phyloP scores from a whole-genome alignment of 441 rosid species.

The Syzygium syzygioides region DNA sequence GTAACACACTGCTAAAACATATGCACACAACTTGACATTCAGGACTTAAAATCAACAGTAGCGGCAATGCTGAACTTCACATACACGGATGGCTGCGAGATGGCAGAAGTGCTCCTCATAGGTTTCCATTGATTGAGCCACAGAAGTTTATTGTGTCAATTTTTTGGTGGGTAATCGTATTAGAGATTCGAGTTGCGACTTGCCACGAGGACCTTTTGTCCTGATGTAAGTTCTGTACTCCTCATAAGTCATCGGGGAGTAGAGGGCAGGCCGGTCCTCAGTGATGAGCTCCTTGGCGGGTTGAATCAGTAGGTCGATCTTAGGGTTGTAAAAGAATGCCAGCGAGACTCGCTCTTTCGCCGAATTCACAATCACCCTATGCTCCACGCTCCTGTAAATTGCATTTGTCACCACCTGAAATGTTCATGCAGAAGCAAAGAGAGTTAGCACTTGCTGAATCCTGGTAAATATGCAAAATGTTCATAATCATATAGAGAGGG shows the following conservation, averaged over 20 bases:
- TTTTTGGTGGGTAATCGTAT: neutral
- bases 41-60: neutral
- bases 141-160: neutral
- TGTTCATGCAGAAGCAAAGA: neutral
- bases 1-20: neutral
- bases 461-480: neutral
- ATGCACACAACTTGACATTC: neutral
- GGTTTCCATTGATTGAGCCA: neutral
- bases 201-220: constrained; percentile 41
- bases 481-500: neutral
- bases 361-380: constrained; percentile 48
- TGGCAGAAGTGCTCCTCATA: neutral
- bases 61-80: neutral
- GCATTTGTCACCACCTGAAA: constrained; percentile 51
- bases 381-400: constrained; percentile 55
- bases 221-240: constrained; percentile 47
- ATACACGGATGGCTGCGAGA: neutral
- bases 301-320: constrained; percentile 35
- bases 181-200: constrained; percentile 42
- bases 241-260: constrained; percentile 36
- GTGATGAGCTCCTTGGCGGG: constrained; percentile 42
- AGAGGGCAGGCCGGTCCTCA: constrained; percentile 30
- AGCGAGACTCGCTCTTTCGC: constrained; percentile 36
- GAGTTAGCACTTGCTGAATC: neutral
- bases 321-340: constrained; percentile 55